phyloP scores from a whole-genome alignment of 1,139 yeast genomes.

The Geotrichum klebahnii region DNA sequence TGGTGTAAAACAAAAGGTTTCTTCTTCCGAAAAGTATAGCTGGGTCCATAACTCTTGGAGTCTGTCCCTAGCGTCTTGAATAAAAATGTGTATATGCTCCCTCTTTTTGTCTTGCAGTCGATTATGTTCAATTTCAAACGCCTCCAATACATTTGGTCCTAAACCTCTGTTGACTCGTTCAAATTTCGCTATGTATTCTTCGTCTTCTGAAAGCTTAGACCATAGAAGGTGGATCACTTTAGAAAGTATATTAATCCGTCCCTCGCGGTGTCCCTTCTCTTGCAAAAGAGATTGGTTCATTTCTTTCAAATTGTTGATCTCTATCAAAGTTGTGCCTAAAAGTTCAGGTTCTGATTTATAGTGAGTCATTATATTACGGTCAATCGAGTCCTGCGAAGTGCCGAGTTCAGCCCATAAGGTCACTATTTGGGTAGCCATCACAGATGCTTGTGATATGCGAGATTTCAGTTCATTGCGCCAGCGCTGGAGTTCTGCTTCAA shows the following conservation, averaged over 20 bases:
- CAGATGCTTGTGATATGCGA: conserved; percentile 28
- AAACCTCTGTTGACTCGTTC: conserved; percentile 37
- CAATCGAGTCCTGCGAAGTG: conserved; percentile 35
- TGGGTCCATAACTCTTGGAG: conserved; percentile 60
- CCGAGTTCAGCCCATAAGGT: conserved; percentile 39
- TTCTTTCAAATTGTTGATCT: conserved; percentile 28
- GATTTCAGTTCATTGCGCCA: conserved; percentile 31
- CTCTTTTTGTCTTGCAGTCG: conserved; percentile 59
- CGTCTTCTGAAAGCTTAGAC: conserved; percentile 32
- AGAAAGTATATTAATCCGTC: conserved; percentile 23
- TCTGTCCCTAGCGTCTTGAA: conserved; percentile 55
- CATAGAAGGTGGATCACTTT: conserved; percentile 30
- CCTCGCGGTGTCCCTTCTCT: conserved; percentile 26
- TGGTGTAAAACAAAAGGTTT: conserved; percentile 40
- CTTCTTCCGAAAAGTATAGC: conserved; percentile 54
- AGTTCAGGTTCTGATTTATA: conserved; percentile 32
- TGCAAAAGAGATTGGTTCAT: conserved; percentile 21
- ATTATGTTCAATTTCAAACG: conserved; percentile 52
- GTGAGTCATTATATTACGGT: conserved; percentile 28
- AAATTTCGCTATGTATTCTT: conserved; percentile 27
- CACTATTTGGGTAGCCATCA: conserved; percentile 32
- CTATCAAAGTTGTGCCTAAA: conserved; percentile 31
- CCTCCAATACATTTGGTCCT: conserved; percentile 33
- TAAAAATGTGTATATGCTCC: conserved; percentile 62
- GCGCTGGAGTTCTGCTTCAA: conserved; percentile 32